These are phyloP conservation scores for Pneumocystis carinii DNA, from an alignment of 1,139 yeast genomes.

Conservation along the genomic window DNA sequence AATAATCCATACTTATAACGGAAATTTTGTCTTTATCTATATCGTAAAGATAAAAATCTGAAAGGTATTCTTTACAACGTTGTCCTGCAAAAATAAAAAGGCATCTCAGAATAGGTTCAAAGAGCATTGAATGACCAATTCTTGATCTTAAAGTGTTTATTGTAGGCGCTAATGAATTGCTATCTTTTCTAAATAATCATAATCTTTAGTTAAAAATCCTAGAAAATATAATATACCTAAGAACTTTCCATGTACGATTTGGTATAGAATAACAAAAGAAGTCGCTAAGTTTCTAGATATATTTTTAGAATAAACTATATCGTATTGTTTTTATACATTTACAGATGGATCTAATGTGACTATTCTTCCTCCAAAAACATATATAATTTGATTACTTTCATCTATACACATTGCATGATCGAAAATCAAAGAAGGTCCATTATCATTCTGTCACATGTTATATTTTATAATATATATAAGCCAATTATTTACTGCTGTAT, in stretches of 20 bases:
- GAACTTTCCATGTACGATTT: not conserved
- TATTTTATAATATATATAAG: not conserved
- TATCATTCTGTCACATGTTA: not conserved
- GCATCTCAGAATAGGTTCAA: not conserved
- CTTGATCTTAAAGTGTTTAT: not conserved
- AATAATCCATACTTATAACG: not conserved
- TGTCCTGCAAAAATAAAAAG: not conserved
- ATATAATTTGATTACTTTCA: slow-evolving; percentile 1
- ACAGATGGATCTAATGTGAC: not conserved
- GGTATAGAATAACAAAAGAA: not conserved
- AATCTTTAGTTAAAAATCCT: not conserved
- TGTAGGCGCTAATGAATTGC: not conserved
- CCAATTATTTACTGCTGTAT: not conserved
- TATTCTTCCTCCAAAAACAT: slow-evolving; percentile 2
- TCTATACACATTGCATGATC: slow-evolving; percentile 4
- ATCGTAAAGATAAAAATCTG: not conserved
- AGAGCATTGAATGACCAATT: not conserved
- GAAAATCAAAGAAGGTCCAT: slow-evolving; percentile 2
- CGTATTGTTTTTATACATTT: not conserved
- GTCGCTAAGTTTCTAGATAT: not conserved
- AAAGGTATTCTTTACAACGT: not conserved
- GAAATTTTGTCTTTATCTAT: not conserved
- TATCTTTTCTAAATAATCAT: not conserved
- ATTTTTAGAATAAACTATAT: not conserved
- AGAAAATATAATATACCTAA: not conserved